phyloP scores from a whole-genome alignment of 106 monocot species.

The Allium fistulosum region DNA sequence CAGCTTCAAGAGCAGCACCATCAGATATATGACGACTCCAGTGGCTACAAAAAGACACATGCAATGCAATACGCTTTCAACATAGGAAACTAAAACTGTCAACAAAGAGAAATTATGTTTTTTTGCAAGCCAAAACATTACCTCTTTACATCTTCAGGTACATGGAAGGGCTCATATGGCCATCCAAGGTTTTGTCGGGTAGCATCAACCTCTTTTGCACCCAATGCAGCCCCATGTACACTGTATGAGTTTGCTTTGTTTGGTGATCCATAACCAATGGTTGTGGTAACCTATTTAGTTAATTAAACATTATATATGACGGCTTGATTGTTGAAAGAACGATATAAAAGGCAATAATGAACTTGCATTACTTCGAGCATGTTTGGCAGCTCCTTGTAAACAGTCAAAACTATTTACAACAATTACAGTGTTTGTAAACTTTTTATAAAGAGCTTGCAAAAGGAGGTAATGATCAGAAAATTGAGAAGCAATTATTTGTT shows the following conservation, averaged over 20 bases:
- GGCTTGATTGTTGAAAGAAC: no score
- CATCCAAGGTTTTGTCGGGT: slow-evolving; percentile 84
- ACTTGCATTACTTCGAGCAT: no score
- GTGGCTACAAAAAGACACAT: slow-evolving; percentile 27
- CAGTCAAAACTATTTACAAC: no score
- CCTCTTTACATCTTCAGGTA: slow-evolving; percentile 94
- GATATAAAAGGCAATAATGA: no score
- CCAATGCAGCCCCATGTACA: slow-evolving; percentile 84
- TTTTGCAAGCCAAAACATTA: slow-evolving; percentile 3
- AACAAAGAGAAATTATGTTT: neutral
- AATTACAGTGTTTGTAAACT: no score
- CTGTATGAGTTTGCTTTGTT: slow-evolving; percentile 75
- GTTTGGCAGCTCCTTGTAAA: no score
- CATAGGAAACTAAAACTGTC: neutral
- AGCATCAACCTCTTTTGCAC: slow-evolving; percentile 93
- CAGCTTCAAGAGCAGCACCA: slow-evolving; percentile 58
- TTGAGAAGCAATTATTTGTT: no score
- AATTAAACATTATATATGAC: no score
- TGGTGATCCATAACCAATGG: slow-evolving; percentile 76
- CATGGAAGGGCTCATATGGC: slow-evolving; percentile 72
- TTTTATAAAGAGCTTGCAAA: no score
- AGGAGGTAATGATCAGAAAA: no score
- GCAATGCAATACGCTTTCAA: neutral
- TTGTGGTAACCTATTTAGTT: slow-evolving; percentile 55
- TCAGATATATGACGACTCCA: slow-evolving; percentile 64